Percentiles rank a stretch among this genome's conserved stretches.
Conservation (phyloP, 1,284 basidiomycete species). For the Ustilago crameri region DNA sequence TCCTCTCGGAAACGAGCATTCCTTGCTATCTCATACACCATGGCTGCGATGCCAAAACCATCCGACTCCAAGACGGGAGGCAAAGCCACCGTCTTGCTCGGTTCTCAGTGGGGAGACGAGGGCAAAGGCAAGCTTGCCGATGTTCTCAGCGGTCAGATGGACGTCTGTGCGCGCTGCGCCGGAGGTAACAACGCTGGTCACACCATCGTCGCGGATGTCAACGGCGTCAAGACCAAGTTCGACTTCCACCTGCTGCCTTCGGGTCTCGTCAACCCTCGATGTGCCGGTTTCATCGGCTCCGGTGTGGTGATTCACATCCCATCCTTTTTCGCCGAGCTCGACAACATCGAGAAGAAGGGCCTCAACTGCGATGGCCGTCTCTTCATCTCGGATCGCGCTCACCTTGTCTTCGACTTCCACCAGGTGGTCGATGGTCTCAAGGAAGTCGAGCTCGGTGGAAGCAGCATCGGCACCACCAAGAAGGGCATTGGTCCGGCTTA, state of each 20-base stretch:
- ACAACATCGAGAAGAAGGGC: slow-evolving; percentile 80
- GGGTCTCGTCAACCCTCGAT: slow-evolving; percentile 88
- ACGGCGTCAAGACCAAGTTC: slow-evolving; percentile 82
- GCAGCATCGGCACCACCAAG: slow-evolving; percentile 93
- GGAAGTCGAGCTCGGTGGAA: slow-evolving; percentile 94
- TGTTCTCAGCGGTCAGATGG: slow-evolving; percentile 75
- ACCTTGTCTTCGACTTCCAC: slow-evolving; percentile 98
- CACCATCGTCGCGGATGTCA: slow-evolving; percentile 88
- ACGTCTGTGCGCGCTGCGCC: slow-evolving; percentile 94
- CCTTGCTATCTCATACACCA: slow-evolving; percentile 27
- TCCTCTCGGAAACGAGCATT: slow-evolving; percentile 25
- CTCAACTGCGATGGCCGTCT: slow-evolving; percentile 86
- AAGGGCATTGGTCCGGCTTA: slow-evolving; percentile 98
- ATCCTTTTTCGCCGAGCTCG: slow-evolving; percentile 92
- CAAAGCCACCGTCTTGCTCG: slow-evolving; percentile 66
- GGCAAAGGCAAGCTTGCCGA: slow-evolving; percentile 68
- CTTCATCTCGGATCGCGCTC: slow-evolving; percentile 93
- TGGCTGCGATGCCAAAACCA: slow-evolving; percentile 66
- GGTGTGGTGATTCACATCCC: slow-evolving; percentile 96
- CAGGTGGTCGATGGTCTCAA: slow-evolving; percentile 99
- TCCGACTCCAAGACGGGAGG: slow-evolving; percentile 58
- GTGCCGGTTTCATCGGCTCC: slow-evolving; percentile 87
- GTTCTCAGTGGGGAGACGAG: slow-evolving; percentile 67
- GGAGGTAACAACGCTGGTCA: slow-evolving; percentile 99
- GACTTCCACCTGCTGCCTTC: slow-evolving; percentile 96